Conservation (phyloP, 2,329 filamentous ascomycete species). For the Ceratocystis albifundus region DNA sequence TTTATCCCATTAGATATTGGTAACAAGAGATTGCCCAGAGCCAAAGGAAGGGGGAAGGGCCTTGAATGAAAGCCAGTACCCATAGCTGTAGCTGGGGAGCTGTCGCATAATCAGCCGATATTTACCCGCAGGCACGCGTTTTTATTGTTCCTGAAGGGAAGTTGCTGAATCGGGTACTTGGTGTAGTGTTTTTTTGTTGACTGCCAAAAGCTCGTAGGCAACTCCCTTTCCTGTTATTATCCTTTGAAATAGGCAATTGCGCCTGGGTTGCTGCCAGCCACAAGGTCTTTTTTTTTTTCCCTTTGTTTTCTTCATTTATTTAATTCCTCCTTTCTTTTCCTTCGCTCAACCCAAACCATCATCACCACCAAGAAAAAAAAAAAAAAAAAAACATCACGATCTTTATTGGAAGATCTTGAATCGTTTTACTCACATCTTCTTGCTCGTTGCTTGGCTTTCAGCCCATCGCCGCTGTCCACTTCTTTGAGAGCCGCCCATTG, state of each 20-base stretch:
- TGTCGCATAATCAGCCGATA: background rate
- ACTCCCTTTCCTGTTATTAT: background rate
- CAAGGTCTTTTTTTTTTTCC: slow-evolving; percentile 14
- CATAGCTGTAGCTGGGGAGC: too few relatives aligned
- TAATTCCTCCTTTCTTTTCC: background rate
- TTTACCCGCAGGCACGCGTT: slow-evolving; percentile 2
- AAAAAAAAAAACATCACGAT: background rate
- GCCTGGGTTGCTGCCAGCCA: background rate
- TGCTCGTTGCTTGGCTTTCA: background rate
- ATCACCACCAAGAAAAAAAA: too few relatives aligned
- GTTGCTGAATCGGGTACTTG: background rate
- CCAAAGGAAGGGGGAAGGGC: too few relatives aligned
- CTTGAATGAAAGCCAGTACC: too few relatives aligned
- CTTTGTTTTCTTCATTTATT: background rate
- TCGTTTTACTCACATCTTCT: background rate
- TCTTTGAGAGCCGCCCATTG: background rate
- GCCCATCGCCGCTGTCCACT: background rate
- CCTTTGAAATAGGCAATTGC: background rate
- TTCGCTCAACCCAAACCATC: background rate
- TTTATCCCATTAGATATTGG: too few relatives aligned
- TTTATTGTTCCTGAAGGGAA: background rate
- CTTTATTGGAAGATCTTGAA: background rate
- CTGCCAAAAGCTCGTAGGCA: background rate
- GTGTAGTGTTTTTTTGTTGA: background rate
- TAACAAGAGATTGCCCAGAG: too few relatives aligned